These are phyloP conservation scores for Aspergillus fischeri DNA, from an alignment of 2,329 filamentous ascomycete genomes.

Conservation along the genomic window DNA sequence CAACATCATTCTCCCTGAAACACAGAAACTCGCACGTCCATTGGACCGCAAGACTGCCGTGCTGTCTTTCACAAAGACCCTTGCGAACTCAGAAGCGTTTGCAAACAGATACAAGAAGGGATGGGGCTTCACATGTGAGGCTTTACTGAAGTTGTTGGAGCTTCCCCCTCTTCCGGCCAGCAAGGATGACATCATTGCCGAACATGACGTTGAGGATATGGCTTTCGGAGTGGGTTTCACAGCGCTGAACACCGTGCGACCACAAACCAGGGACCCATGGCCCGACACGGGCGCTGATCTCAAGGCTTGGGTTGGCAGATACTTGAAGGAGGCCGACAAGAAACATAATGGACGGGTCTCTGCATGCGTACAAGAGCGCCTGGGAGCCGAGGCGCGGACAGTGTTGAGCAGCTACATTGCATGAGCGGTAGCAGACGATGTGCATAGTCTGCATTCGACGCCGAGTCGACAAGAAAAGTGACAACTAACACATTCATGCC, in stretches of 20 bases:
- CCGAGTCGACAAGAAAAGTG: background rate
- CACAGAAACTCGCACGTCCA: constrained; percentile 80
- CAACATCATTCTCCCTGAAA: constrained; percentile 79
- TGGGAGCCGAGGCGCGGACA: constrained; percentile 57
- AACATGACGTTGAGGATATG: constrained; percentile 91
- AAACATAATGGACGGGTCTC: constrained; percentile 68
- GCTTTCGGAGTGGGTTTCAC: constrained; percentile 95
- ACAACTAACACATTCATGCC: background rate
- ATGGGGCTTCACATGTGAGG: constrained; percentile 85
- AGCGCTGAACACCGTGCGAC: constrained; percentile 83
- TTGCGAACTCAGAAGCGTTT: constrained; percentile 82
- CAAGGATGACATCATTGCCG: constrained; percentile 72
- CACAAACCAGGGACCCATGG: constrained; percentile 71
- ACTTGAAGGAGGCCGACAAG: constrained; percentile 72
- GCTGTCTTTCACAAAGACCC: constrained; percentile 85
- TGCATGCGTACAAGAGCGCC: constrained; percentile 66
- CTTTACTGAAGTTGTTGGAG: constrained; percentile 81
- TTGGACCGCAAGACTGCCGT: constrained; percentile 91
- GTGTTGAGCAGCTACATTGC: constrained; percentile 48
- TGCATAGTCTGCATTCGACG: background rate
- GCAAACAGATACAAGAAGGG: constrained; percentile 78
- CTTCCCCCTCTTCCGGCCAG: constrained; percentile 73
- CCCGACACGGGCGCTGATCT: constrained; percentile 76
- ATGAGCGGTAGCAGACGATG: constrained; percentile 7
- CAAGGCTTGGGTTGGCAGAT: constrained; percentile 75